Evolutionary conservation across 2,329 filamentous ascomycete species (phyloP), one percentile per base, ranked within the genome.

Genomic region (Fusarium abutilonis): DNA sequence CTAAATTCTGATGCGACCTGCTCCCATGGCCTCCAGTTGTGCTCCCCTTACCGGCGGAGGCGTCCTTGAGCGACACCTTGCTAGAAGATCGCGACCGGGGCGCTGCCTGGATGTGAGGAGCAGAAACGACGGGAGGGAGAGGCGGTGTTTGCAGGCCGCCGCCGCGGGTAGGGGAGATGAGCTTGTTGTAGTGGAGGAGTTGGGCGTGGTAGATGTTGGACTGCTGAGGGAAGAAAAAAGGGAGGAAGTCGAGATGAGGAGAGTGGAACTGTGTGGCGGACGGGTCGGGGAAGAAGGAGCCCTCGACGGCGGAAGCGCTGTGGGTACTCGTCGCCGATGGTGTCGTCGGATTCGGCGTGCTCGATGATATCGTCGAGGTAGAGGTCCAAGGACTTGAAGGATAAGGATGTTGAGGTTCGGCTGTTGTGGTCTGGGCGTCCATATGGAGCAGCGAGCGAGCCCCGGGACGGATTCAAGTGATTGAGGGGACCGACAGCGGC

Each of bases 111-210:
- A 83, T 80, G 72, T 82, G 79, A 60, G 85, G 81, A 53, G 83
- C 77, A 49, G 84, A 84, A 62, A 86, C 74, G 58, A 84, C 76
- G 46, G 84, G 81, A 59, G 83, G 80, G 59, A 86, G 80, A 56
- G 85, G 82, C 58, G 81, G 76, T 56, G 82, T 79, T 70, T 86
- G 84, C 56, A 87, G 75, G 68, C 84, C 83, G 67, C 83, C 82
- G 74, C 76, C 80, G 70, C 84, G 78, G 53, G 82, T 78, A 44
- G 84, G 82, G 49, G 85, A 84, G 66, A 89, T 82, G 72, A 89
- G 84, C 71, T 83, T 84, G 74, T 88, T 89, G 79, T 89, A 89
- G 67, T 87, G 82, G 47, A 85, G 80, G 52, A 89, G 82, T 74
- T 87, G 85, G 50, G 83, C 84, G 70, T 88, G 83, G 74, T 86